phyloP scores from a whole-genome alignment of 164 flowering plant species.

The Saururus chinensis region DNA sequence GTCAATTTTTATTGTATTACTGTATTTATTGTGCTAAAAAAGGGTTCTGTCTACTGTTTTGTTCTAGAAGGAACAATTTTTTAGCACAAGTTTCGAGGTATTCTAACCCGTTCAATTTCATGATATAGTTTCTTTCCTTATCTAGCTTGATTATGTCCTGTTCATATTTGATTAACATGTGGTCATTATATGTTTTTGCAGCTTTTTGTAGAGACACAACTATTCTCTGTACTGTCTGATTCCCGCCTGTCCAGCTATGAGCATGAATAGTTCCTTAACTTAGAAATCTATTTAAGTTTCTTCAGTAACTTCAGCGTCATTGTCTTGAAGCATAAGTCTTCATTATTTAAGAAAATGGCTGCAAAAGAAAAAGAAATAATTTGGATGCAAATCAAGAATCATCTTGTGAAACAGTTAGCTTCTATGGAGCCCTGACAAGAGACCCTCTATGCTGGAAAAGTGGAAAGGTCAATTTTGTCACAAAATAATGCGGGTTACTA shows the following conservation, averaged over 20 bases:
- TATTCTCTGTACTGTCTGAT: conserved; percentile 70
- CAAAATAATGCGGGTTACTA: neutral
- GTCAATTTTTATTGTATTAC: neutral
- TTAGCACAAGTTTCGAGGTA: neutral
- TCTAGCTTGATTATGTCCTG: neutral
- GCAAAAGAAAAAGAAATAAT: no score
- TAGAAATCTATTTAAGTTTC: neutral
- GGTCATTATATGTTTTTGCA: conserved; percentile 24
- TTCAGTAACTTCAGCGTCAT: neutral
- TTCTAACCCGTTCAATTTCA: neutral
- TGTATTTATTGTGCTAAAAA: neutral
- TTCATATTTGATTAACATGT: neutral
- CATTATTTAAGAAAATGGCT: no score
- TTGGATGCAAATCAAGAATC: neutral
- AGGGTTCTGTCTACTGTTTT: neutral
- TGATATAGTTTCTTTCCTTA: neutral
- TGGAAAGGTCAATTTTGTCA: neutral
- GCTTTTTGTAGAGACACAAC: conserved; percentile 80
- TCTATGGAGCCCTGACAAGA: neutral
- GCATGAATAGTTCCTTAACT: conserved; percentile 23
- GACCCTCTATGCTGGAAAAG: neutral
- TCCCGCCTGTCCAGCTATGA: conserved; percentile 54
- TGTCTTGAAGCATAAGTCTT: no score
- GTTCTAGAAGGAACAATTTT: neutral
- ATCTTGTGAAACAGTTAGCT: neutral